Evolutionary conservation across 1,284 basidiomycete species (phyloP), one percentile per base, ranked within the genome.

Genomic region (Boletus albobrunnescens): DNA sequence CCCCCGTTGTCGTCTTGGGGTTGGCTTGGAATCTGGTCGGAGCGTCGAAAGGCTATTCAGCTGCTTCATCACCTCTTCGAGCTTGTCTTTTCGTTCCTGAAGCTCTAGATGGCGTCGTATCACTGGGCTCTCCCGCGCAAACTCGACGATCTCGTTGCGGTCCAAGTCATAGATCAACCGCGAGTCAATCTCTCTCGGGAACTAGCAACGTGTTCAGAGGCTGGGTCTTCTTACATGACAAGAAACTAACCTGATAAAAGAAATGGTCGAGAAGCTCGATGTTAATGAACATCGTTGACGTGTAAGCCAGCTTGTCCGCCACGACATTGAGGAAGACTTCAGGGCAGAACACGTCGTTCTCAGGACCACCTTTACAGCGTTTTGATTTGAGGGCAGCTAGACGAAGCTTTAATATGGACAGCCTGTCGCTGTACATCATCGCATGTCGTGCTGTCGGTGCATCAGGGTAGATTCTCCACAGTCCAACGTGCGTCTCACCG

Each of bases 181-280:
- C n/a, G 91, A 90, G 66, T 99, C 94, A 52, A 99, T 95, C 71
- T 98, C 95, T 28, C 94, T 84, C 45, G 95, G 95, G 74, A 99
- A 97, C 86, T 96, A 50, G 3, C 47, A 17, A 22, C 30, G 10
- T 27, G 22, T 17, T 44, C 31, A 52, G 46, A 39, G 9, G 13
- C 31, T 36, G 14, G 17, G 3, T 32, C 39, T 20, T n/a, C 28
- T n/a, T n/a, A 38, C 17, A 46, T 14, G 20, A 26, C 22, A 19
- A 20, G 31, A 8, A 13, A 61, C 76, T 46, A 56, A 89, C 90
- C 74, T 94, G 91, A 65, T 98, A 97, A 74, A 99, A 98, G 78
- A 99, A 99, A 62, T 98, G 94, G 61, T 94, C 91, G 1, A 99
- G 79, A 9, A 99, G 75, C 68, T 99, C 95, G 50, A 97, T 94